Conservation (phyloP, 495 filamentous ascomycete species). For the Penicillium dipodomyicola region DNA sequence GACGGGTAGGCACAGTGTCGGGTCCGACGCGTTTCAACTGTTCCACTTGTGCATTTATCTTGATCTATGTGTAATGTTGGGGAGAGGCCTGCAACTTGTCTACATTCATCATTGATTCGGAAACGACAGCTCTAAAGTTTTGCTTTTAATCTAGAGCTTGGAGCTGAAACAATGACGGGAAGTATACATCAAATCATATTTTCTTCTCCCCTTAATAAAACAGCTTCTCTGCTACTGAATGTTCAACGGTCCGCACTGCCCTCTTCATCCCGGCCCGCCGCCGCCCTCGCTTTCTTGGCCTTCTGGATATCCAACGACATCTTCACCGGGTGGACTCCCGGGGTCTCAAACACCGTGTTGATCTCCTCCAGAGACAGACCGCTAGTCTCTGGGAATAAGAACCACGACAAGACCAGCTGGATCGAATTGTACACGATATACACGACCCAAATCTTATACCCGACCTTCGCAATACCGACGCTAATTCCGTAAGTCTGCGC, state of each 20-base stretch:
- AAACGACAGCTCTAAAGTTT: neutral
- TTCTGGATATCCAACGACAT: slow-evolving; percentile 44
- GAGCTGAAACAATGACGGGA: neutral
- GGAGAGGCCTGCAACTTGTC: neutral
- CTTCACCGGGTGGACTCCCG: slow-evolving; percentile 43
- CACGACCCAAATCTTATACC: slow-evolving; percentile 47
- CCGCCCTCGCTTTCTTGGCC: slow-evolving; percentile 38
- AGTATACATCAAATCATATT: neutral
- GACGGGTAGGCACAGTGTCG: slow-evolving; percentile 27
- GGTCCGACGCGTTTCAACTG: slow-evolving; percentile 28
- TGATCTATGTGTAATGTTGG: slow-evolving; percentile 1
- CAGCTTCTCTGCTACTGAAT: neutral
- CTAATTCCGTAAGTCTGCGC: slow-evolving; percentile 42
- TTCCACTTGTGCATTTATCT: slow-evolving; percentile 14
- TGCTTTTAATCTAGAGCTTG: neutral
- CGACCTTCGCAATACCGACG: slow-evolving; percentile 40
- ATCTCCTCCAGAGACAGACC: slow-evolving; percentile 43
- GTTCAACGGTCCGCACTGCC: neutral
- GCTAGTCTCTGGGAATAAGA: slow-evolving; percentile 43
- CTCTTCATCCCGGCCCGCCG: slow-evolving; percentile 23
- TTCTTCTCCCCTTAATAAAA: neutral
- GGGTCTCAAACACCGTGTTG: slow-evolving; percentile 45
- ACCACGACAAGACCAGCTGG: slow-evolving; percentile 41
- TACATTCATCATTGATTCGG: neutral
- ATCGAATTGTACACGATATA: slow-evolving; percentile 44